These are phyloP conservation scores for Xylariales sp. DNA, from an alignment of 2,329 filamentous ascomycete species.

Conservation along the genomic window DNA sequence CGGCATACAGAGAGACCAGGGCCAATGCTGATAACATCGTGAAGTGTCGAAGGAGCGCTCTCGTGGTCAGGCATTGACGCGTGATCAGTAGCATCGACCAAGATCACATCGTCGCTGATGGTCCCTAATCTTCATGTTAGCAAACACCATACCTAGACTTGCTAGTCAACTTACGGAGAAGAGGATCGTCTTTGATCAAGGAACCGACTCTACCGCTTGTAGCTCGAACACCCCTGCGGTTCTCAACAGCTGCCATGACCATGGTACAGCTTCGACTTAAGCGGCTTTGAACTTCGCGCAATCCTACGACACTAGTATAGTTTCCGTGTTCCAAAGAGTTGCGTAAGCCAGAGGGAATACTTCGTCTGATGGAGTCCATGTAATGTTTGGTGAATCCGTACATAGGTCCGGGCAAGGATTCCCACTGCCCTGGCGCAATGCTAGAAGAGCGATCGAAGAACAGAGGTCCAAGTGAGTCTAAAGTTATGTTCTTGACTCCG, in stretches of 20 bases:
- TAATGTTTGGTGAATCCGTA: conserved; percentile 43
- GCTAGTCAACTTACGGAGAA: conserved; percentile 39
- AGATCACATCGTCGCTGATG: conserved; percentile 31
- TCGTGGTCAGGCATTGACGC: conserved; percentile 47
- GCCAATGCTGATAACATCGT: conserved; percentile 43
- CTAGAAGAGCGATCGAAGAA: conserved; percentile 53
- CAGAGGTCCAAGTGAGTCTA: conserved; percentile 50
- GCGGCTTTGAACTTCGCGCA: conserved; percentile 38
- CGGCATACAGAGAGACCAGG: conserved; percentile 48
- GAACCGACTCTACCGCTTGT: conserved; percentile 33
- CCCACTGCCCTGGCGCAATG: conserved; percentile 40
- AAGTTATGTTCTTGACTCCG: conserved; percentile 52
- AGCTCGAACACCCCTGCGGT: conserved; percentile 40
- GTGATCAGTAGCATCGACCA: conserved; percentile 46
- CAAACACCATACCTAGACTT: background rate
- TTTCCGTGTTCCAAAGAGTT: conserved; percentile 46
- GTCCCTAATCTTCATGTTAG: too few relatives aligned
- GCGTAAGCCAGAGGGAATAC: conserved; percentile 35
- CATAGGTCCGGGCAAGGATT: conserved; percentile 22
- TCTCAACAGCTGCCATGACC: conserved; percentile 48
- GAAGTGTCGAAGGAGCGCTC: conserved; percentile 32
- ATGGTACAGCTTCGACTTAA: conserved; percentile 47
- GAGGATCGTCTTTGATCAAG: conserved; percentile 36
- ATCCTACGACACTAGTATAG: conserved; percentile 46
- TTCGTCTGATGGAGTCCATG: conserved; percentile 32